Percentiles rank a stretch among this genome's conserved stretches.
Evolutionary conservation across 805 yeast species (phyloP).

Genomic region (Cephaloascus fragrans): DNA sequence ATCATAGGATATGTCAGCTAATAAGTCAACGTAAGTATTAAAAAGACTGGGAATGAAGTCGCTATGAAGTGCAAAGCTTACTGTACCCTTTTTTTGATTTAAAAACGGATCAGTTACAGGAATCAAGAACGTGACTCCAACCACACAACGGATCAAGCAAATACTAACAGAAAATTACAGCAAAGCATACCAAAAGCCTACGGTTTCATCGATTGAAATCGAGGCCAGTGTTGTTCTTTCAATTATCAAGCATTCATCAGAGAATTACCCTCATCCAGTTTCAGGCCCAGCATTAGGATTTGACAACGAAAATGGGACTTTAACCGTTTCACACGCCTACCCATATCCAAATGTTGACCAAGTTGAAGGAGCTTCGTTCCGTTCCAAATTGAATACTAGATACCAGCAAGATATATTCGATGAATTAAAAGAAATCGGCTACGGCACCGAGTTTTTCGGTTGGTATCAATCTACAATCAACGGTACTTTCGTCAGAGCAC

Average conservation of each 20-base stretch:
- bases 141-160: too few species aligned
- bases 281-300: slow-evolving; percentile 73
- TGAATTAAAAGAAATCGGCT: slow-evolving; percentile 49
- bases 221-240: slow-evolving; percentile 49
- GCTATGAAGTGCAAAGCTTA: too few species aligned
- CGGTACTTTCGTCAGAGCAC: slow-evolving; percentile 60
- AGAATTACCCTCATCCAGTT: slow-evolving; percentile 48
- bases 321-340: slow-evolving; percentile 50
- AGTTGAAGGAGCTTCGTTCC: slow-evolving; percentile 50
- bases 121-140: too few species aligned
- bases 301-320: slow-evolving; percentile 43
- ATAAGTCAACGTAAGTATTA: too few species aligned
- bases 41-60: too few species aligned
- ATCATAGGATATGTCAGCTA: too few species aligned
- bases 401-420: slow-evolving; percentile 63
- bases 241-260: slow-evolving; percentile 59
- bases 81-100: too few species aligned
- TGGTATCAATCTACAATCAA: slow-evolving; percentile 69
- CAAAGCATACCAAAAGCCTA: slow-evolving; percentile 19
- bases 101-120: too few species aligned
- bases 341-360: slow-evolving; percentile 58
- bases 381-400: slow-evolving; percentile 49
- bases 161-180: not conserved
- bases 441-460: slow-evolving; percentile 66
- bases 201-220: slow-evolving; percentile 29